Evolutionary conservation across 805 yeast genomes (phyloP).

Genomic region (Jamesozyma gamospora): DNA sequence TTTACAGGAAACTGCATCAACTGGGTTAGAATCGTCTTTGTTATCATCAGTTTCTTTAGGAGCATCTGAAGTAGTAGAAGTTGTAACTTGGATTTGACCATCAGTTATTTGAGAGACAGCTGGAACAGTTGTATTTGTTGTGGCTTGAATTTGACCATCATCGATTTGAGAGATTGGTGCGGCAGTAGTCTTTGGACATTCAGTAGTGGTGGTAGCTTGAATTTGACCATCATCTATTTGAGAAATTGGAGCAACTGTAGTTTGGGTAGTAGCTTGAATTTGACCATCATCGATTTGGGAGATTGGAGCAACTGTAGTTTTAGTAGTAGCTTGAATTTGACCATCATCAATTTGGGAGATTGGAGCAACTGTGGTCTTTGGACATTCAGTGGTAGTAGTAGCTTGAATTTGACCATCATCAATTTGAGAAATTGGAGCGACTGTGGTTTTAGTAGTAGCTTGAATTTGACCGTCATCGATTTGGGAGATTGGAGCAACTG

Average conservation of each 20-base stretch:
- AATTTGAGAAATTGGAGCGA: slow-evolving; percentile 37
- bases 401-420: slow-evolving; percentile 45
- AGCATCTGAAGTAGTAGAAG: slow-evolving; percentile 25
- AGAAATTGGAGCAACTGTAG: slow-evolving; percentile 26
- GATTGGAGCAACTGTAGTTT: slow-evolving; percentile 14
- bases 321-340: slow-evolving; percentile 30
- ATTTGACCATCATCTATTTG: slow-evolving; percentile 25
- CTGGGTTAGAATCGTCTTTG: slow-evolving; percentile 31
- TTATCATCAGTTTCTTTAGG: slow-evolving; percentile 36
- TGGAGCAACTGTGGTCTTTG: slow-evolving; percentile 15
- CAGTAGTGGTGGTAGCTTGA: too few relatives aligned
- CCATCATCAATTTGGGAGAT: slow-evolving; percentile 39
- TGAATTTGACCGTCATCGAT: slow-evolving; percentile 9
- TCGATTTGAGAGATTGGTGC: slow-evolving; percentile 34
- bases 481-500: slow-evolving; percentile 5
- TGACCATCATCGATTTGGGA: slow-evolving; percentile 41
- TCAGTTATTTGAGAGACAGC: slow-evolving; percentile 34
- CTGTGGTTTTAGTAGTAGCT: slow-evolving; percentile 14
- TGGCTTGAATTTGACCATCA: slow-evolving; percentile 38
- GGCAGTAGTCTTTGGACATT: slow-evolving; percentile 15
- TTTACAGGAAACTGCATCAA: slow-evolving; percentile 34
- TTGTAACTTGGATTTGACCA: slow-evolving; percentile 43
- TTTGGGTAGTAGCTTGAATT: slow-evolving; percentile 30
- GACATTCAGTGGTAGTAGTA: slow-evolving; percentile 21
- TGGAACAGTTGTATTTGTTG: slow-evolving; percentile 16